A percentile compares a stretch with the other conserved stretches of the same genome.
phyloP scores from a whole-genome alignment of 2,329 filamentous ascomycete genomes.

The Acrocalymma vagum region DNA sequence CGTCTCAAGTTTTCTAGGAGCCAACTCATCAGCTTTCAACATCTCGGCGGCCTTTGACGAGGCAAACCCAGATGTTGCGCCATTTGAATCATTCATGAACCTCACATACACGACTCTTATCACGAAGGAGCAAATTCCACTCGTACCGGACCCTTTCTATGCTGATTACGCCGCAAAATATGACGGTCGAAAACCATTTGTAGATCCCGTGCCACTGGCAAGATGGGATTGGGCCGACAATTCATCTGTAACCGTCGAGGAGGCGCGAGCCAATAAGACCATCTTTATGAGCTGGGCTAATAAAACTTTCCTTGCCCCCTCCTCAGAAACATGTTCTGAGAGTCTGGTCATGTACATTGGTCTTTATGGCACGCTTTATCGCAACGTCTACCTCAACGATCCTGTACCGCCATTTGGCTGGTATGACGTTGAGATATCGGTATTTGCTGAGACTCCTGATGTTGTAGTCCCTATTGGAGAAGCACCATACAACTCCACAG shows the following conservation, averaged over 20 bases:
- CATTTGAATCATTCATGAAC: conserved; percentile 45
- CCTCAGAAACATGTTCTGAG: conserved; percentile 55
- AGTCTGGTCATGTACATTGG: conserved; percentile 58
- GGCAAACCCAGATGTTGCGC: conserved; percentile 26
- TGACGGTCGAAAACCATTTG: conserved; percentile 53
- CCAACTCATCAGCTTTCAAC: conserved; percentile 41
- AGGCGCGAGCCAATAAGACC: conserved; percentile 58
- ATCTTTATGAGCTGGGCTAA: conserved; percentile 57
- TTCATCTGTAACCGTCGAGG: conserved; percentile 41
- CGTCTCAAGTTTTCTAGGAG: conserved; percentile 49
- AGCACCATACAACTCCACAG: conserved; percentile 51
- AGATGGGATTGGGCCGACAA: conserved; percentile 56
- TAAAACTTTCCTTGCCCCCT: conserved; percentile 50
- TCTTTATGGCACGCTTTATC: conserved; percentile 43
- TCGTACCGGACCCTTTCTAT: conserved; percentile 57
- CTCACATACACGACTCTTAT: conserved; percentile 56
- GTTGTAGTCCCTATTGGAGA: conserved; percentile 52
- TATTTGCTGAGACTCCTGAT: conserved; percentile 55
- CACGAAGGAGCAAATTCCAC: conserved; percentile 52
- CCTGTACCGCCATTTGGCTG: conserved; percentile 58
- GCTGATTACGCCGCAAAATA: conserved; percentile 54
- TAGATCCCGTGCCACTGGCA: conserved; percentile 55
- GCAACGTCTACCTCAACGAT: conserved; percentile 50
- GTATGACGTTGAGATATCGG: conserved; percentile 53
- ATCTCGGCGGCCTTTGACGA: conserved; percentile 44